phyloP scores from a whole-genome alignment of 768 basidiomycete species.

The Hirschioporus abietinus region DNA sequence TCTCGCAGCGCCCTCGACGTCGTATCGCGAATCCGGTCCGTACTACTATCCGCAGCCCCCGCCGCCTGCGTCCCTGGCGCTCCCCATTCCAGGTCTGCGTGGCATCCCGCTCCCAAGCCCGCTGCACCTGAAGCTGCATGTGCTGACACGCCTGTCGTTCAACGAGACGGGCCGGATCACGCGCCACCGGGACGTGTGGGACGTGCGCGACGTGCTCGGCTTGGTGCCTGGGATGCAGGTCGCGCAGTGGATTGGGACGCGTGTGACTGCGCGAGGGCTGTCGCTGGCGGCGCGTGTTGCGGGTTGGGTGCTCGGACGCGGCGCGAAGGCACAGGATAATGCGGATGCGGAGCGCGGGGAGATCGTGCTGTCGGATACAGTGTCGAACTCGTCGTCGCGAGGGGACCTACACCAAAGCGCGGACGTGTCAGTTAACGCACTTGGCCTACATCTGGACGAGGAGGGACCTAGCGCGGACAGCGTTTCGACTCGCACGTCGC shows the following conservation, averaged over 20 bases:
- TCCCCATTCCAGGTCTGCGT: slow-evolving; percentile 51
- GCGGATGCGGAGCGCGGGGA: slow-evolving; percentile 1
- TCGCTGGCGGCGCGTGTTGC: slow-evolving; percentile 36
- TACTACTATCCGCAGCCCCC: slow-evolving; percentile 19
- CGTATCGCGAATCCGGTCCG: slow-evolving; percentile 13
- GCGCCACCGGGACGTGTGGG: slow-evolving; percentile 78
- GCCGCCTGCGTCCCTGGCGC: slow-evolving; percentile 38
- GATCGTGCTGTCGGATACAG: slow-evolving; percentile 3
- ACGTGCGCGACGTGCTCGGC: slow-evolving; percentile 70
- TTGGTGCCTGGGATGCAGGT: slow-evolving; percentile 65
- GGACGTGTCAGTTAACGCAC: slow-evolving; percentile 4
- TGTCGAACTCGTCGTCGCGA: background rate
- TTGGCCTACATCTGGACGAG: slow-evolving; percentile 8
- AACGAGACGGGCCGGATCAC: slow-evolving; percentile 81
- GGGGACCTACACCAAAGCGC: background rate
- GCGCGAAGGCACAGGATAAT: background rate
- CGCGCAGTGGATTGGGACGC: slow-evolving; percentile 63
- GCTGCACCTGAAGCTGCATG: slow-evolving; percentile 65
- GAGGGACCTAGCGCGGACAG: slow-evolving; percentile 1
- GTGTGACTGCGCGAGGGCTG: slow-evolving; percentile 55
- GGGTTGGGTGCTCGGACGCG: slow-evolving; percentile 5
- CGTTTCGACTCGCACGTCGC: background rate
- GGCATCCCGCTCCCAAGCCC: slow-evolving; percentile 58
- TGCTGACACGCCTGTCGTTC: slow-evolving; percentile 69
- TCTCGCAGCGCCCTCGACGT: slow-evolving; percentile 20